phyloP scores from a whole-genome alignment of 2,329 filamentous ascomycete genomes.

The Raffaelea deltoideospora region DNA sequence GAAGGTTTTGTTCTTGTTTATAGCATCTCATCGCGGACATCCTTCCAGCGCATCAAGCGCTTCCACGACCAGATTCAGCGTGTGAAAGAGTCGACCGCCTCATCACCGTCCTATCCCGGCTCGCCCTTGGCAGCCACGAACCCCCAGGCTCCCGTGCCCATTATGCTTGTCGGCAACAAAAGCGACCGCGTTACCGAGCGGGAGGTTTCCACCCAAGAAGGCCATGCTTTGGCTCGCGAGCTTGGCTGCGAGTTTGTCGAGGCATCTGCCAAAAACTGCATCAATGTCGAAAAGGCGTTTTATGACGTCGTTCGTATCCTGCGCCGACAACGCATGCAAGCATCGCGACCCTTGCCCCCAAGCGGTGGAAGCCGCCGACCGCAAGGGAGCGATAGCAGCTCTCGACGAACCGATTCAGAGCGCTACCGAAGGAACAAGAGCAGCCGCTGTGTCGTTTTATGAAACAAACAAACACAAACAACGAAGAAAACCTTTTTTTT shows the following conservation, averaged over 20 bases:
- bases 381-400: constrained; percentile 5
- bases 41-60: constrained; percentile 84
- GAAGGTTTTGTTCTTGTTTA: constrained; percentile 97
- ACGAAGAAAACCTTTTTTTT: background rate
- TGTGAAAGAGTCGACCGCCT: constrained; percentile 79
- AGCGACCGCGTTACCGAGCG: constrained; percentile 91
- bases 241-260: constrained; percentile 94
- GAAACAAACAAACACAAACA: background rate
- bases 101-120: constrained; percentile 62
- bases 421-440: constrained; percentile 9
- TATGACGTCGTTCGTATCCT: constrained; percentile 92
- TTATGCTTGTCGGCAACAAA: constrained; percentile 99
- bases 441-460: constrained; percentile 11
- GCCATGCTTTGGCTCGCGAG: constrained; percentile 77
- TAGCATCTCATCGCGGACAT: constrained; percentile 93
- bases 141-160: constrained; percentile 59
- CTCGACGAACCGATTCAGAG: constrained; percentile 7
- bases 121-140: constrained; percentile 49
- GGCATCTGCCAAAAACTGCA: constrained; percentile 92
- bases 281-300: constrained; percentile 97
- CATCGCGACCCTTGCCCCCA: constrained; percentile 10
- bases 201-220: constrained; percentile 93
- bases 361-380: constrained; percentile 7
- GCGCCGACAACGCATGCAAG: constrained; percentile 36
- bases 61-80: constrained; percentile 96